Conservation (phyloP, 1,284 basidiomycete genomes). For the Pseudozyma sp. region DNA sequence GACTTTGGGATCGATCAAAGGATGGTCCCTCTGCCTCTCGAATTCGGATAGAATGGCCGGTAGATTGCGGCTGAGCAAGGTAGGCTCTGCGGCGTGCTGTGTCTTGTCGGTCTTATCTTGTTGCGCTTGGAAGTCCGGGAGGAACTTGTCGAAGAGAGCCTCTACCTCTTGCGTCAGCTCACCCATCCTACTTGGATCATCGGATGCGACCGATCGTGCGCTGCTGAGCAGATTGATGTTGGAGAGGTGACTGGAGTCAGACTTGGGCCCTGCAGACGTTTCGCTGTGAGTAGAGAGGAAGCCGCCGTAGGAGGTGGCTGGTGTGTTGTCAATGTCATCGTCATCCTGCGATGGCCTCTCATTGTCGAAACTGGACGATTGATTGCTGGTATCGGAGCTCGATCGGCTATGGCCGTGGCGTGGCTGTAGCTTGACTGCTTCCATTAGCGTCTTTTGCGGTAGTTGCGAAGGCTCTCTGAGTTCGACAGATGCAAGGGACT, state of each 20-base stretch:
- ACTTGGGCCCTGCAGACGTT: constrained; percentile 20
- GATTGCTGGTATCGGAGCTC: constrained; percentile 28
- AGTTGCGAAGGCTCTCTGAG: not conserved
- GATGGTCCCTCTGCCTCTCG: constrained; percentile 33
- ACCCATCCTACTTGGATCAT: constrained; percentile 29
- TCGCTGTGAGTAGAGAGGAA: constrained; percentile 31
- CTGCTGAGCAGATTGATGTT: constrained; percentile 21
- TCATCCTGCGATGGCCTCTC: constrained; percentile 44
- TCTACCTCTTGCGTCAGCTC: constrained; percentile 36
- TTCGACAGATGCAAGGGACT: not conserved
- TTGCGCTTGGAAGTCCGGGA: constrained; percentile 29
- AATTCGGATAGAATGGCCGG: constrained; percentile 47
- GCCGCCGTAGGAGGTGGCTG: constrained; percentile 43
- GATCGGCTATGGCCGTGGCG: constrained; percentile 26
- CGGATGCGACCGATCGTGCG: constrained; percentile 24
- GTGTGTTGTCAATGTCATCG: constrained; percentile 46
- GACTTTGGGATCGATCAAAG: constrained; percentile 39
- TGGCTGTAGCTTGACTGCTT: constrained; percentile 32
- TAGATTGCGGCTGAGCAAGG: constrained; percentile 40
- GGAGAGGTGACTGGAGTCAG: constrained; percentile 31
- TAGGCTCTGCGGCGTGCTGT: constrained; percentile 16
- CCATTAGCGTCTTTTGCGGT: constrained; percentile 15
- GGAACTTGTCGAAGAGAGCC: constrained; percentile 41
- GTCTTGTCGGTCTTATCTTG: constrained; percentile 16
- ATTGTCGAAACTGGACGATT: constrained; percentile 38